These are phyloP conservation scores for Lagerstroemia speciosa DNA, from an alignment of 345 rosid genomes.

Conservation along the genomic window DNA sequence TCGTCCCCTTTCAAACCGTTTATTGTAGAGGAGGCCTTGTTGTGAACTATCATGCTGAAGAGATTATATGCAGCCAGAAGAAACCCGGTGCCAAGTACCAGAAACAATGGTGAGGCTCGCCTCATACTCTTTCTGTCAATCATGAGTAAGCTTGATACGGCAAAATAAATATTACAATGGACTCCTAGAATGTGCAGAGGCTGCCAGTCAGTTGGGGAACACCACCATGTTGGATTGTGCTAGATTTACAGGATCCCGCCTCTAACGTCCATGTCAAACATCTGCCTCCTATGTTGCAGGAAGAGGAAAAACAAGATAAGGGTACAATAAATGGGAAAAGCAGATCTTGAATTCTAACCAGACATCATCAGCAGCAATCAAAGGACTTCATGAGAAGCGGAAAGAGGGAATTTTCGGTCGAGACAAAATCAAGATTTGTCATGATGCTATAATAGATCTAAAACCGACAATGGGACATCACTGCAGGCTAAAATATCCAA, in stretches of 20 bases:
- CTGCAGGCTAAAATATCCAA: background rate
- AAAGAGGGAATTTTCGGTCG: background rate
- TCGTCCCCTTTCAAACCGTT: slow-evolving; percentile 8
- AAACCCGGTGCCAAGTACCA: slow-evolving; percentile 42
- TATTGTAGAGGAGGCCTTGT: slow-evolving; percentile 2
- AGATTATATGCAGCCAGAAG: slow-evolving; percentile 51
- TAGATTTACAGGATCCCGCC: background rate
- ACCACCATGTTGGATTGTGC: background rate
- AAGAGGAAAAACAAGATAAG: background rate
- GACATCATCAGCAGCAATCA: background rate
- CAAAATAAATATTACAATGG: background rate
- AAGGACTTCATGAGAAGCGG: background rate
- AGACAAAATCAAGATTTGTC: background rate
- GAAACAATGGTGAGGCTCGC: slow-evolving; percentile 38
- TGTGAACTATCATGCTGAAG: slow-evolving; percentile 26
- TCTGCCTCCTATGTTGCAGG: background rate
- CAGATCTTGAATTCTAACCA: background rate
- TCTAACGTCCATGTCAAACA: background rate
- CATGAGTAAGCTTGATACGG: slow-evolving; percentile 13
- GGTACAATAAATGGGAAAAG: background rate
- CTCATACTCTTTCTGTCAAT: slow-evolving; percentile 36
- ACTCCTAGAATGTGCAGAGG: background rate
- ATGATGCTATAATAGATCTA: background rate
- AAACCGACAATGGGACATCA: background rate
- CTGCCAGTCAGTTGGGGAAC: background rate